These are phyloP conservation scores for Cladosporium sp. DNA, from an alignment of 2,329 filamentous ascomycete species.

Conservation along the genomic window DNA sequence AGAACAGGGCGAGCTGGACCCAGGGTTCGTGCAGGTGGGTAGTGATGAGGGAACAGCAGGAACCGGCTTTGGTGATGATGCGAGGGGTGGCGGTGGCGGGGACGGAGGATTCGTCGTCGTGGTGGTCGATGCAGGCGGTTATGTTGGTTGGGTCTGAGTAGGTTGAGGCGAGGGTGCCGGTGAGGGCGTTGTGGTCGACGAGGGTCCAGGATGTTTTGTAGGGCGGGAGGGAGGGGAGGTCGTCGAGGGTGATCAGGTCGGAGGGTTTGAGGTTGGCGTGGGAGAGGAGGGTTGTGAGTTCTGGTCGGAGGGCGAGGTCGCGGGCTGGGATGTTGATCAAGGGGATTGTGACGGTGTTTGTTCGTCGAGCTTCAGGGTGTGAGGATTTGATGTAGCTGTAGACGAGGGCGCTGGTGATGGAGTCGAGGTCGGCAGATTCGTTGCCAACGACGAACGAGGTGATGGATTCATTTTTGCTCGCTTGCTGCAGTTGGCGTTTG, in stretches of 20 bases:
- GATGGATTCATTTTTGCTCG: constrained; percentile 43
- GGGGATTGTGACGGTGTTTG: constrained; percentile 65
- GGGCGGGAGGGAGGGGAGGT: constrained; percentile 51
- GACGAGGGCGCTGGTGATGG: constrained; percentile 71
- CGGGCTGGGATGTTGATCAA: constrained; percentile 69
- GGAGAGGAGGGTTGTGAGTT: constrained; percentile 67
- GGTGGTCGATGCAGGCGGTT: constrained; percentile 70
- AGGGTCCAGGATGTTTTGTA: constrained; percentile 68
- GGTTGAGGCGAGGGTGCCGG: constrained; percentile 57
- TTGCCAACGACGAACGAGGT: constrained; percentile 57
- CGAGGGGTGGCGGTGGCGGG: constrained; percentile 55
- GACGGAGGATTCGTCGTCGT: constrained; percentile 68
- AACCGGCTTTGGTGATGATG: constrained; percentile 67
- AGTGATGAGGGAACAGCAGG: constrained; percentile 71
- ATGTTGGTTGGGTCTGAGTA: constrained; percentile 45
- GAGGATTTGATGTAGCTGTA: constrained; percentile 73
- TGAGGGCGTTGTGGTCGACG: constrained; percentile 77
- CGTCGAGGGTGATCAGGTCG: constrained; percentile 67
- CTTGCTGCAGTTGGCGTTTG: constrained; percentile 45
- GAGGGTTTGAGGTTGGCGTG: constrained; percentile 59
- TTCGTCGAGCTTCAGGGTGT: constrained; percentile 48
- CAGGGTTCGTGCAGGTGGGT: constrained; percentile 61
- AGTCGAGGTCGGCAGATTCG: constrained; percentile 74
- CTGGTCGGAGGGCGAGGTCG: constrained; percentile 72
- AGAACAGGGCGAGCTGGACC: constrained; percentile 51